phyloP scores from a whole-genome alignment of 331 rosid species.

The Dryas integrifolia region DNA sequence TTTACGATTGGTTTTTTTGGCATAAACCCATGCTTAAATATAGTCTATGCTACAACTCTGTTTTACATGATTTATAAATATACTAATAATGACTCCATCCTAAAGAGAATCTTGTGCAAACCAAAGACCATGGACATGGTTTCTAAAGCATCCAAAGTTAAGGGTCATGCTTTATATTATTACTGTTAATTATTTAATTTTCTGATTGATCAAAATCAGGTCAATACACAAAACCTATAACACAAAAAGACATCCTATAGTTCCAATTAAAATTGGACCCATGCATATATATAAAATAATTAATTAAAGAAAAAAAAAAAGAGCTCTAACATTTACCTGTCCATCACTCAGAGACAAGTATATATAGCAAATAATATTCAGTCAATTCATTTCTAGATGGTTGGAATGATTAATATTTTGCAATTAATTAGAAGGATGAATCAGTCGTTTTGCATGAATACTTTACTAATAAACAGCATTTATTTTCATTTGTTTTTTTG shows the following conservation, averaged over 20 bases:
- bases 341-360: not conserved
- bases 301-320: not conserved
- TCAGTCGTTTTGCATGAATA: not conserved
- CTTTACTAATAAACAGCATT: not conserved
- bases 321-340: not conserved
- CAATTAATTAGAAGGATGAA: not conserved
- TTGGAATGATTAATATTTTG: not conserved
- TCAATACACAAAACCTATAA: not conserved
- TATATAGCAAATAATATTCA: not conserved
- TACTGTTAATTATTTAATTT: too few species aligned
- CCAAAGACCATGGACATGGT: not conserved
- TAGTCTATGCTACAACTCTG: too few species aligned
- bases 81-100: not conserved
- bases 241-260: not conserved
- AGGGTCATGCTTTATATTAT: not conserved
- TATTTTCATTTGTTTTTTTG: not conserved
- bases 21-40: too few species aligned
- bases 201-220: not conserved
- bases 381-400: slow-evolving; percentile 1
- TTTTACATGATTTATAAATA: not conserved
- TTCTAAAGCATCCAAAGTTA: slow-evolving; percentile 12
- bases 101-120: slow-evolving; percentile 13
- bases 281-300: not conserved
- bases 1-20: too few species aligned
- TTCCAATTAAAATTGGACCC: not conserved